Evolutionary conservation across 805 yeast species (phyloP), one percentile per base, ranked within the genome.

Genomic region (Lipomyces chichibuensis): DNA sequence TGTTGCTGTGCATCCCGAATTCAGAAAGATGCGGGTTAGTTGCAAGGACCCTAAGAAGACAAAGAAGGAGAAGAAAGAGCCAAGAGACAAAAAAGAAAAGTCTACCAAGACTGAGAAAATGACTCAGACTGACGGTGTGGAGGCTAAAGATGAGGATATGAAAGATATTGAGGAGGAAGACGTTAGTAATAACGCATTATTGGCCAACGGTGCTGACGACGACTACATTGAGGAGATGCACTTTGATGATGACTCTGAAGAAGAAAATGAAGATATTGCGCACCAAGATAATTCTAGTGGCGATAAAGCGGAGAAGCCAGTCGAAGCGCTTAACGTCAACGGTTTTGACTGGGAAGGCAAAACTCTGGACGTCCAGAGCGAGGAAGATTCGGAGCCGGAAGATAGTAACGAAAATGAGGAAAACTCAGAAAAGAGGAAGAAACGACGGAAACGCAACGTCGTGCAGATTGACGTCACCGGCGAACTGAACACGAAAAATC

Each of bases 341-440:
- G 96, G 96, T 2, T 95, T 95, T 74, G 97, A 95, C 78, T 95
- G 99, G 99, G 89, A 97, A 57, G 97, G 97, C 2, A 88, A 91
- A 53, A 87, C 91, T 71, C 82, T 92, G 69, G 97, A 91, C 2
- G 82, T 73, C 65, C 69, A 35, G 29, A 57, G 52, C 23, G 51
- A 57, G 33, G 59, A 49, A 35, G 74, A 62, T 23, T 80, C 78
- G 71, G 78, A 75, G 70, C 80, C 76, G 71, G 64, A 53, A 60
- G 71, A 49, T 25, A 65, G 65, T 52, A 77, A 63, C 63, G 67
- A 71, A 39, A 79, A 73, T 53, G 76, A 68, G 29, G 73, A 69
- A 7, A 74, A 71, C 23, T 67, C 67, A 7, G 79, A 75, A 55
- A 82, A 81, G 73, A 83, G 81, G 71, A 84, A 84, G 74, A 83